A percentile compares a stretch with the other conserved stretches of the same genome.
phyloP scores from a whole-genome alignment of 768 basidiomycete species.

The Suillus tomentosus region DNA sequence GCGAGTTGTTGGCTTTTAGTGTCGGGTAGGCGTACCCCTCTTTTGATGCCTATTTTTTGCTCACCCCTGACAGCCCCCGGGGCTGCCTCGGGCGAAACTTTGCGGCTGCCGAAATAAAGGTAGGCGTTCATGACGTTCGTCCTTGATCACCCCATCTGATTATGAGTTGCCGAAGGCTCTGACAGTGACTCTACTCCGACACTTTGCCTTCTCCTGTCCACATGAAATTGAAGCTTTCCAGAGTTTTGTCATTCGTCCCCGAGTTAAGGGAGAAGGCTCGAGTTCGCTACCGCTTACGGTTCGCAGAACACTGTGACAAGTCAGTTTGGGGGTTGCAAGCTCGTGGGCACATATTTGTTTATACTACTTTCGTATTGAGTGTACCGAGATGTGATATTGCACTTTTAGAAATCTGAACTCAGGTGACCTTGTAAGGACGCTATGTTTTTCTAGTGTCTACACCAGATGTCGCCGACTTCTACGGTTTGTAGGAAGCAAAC shows the following conservation, averaged over 20 bases:
- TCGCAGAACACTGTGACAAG: constrained; percentile 26
- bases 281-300: constrained; percentile 61
- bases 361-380: neutral
- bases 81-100: constrained; percentile 63
- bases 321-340: neutral
- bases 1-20: constrained; percentile 58
- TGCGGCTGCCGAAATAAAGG: constrained; percentile 63
- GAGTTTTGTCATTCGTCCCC: constrained; percentile 65
- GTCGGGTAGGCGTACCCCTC: constrained; percentile 44
- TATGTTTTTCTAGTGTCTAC: neutral
- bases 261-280: constrained; percentile 50
- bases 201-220: constrained; percentile 54
- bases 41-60: constrained; percentile 13
- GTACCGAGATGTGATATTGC: neutral
- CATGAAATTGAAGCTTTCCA: constrained; percentile 62
- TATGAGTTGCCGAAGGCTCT: constrained; percentile 32
- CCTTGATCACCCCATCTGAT: neutral
- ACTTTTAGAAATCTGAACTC: neutral
- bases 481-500: neutral
- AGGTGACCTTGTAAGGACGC: neutral
- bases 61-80: constrained; percentile 46
- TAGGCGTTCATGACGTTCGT: constrained; percentile 22
- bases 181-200: constrained; percentile 50
- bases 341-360: neutral
- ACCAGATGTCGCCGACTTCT: neutral